A percentile compares a stretch with the other conserved stretches of the same genome.
These are phyloP conservation scores for Lipomyces spencermartinsiae DNA, from an alignment of 805 yeast species.

Conservation along the genomic window DNA sequence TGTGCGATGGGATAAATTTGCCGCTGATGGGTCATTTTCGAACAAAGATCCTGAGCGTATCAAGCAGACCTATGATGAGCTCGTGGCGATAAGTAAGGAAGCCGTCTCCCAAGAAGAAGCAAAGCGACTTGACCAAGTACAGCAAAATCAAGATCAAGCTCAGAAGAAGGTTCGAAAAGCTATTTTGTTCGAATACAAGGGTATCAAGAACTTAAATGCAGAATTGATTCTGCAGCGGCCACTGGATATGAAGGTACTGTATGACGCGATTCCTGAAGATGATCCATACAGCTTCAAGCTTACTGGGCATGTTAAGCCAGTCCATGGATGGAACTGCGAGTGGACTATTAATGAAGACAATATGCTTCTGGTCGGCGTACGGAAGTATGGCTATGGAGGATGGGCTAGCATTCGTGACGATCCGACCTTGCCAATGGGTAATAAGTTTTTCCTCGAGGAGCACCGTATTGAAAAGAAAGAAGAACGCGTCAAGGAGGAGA, in stretches of 20 bases:
- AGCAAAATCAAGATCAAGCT: constrained; percentile 43
- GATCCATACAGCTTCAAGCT: constrained; percentile 65
- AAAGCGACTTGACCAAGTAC: constrained; percentile 54
- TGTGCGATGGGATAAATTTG: constrained; percentile 78
- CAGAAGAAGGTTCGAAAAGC: constrained; percentile 89
- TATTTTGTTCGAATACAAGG: constrained; percentile 82
- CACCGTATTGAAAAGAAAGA: constrained; percentile 48
- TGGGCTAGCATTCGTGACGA: constrained; percentile 96
- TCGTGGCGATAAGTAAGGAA: constrained; percentile 65
- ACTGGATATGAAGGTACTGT: constrained; percentile 74
- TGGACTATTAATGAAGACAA: constrained; percentile 89
- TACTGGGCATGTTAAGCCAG: constrained; percentile 72
- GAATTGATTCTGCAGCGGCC: constrained; percentile 85
- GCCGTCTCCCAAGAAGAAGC: constrained; percentile 69
- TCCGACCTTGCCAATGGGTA: constrained; percentile 84
- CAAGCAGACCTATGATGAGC: constrained; percentile 75
- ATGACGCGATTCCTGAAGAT: constrained; percentile 57
- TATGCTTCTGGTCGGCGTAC: constrained; percentile 82
- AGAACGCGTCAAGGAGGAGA: constrained; percentile 44
- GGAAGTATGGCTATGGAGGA: constrained; percentile 93
- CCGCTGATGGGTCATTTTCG: constrained; percentile 87
- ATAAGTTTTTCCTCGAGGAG: constrained; percentile 76
- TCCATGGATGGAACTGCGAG: constrained; percentile 86
- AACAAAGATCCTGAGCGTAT: constrained; percentile 81
- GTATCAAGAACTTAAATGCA: constrained; percentile 88